Conservation (phyloP, 768 basidiomycete genomes). For the Butyriboletus loyo region DNA sequence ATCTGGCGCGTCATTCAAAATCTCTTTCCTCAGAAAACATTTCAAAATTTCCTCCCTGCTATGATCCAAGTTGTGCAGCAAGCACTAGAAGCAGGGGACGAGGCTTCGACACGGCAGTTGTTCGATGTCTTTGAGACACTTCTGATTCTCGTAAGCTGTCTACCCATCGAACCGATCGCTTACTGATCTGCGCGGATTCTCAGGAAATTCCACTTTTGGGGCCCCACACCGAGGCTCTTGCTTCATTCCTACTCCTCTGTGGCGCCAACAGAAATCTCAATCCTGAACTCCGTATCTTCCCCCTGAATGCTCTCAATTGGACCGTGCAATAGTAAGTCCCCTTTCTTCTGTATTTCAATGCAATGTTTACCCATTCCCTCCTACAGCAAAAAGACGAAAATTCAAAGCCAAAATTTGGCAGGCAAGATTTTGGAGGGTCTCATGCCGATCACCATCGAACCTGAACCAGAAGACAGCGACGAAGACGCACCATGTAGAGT, state of each 20-base stretch:
- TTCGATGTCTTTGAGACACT: conserved; percentile 97
- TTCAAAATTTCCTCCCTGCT: conserved; percentile 80
- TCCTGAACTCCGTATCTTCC: conserved; percentile 79
- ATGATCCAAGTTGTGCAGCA: conserved; percentile 91
- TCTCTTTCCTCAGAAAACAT: conserved; percentile 57
- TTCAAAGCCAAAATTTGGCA: conserved; percentile 83
- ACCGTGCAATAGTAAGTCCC: conserved; percentile 85
- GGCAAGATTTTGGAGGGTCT: conserved; percentile 84
- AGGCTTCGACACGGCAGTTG: conserved; percentile 77
- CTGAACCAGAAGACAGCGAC: conserved; percentile 89
- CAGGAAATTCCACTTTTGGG: conserved; percentile 94
- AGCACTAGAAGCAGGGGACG: conserved; percentile 74
- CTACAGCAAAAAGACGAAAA: conserved; percentile 90
- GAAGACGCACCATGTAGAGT: conserved; percentile 92
- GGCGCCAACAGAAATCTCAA: conserved; percentile 78
- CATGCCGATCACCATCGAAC: conserved; percentile 92
- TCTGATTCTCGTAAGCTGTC: conserved; percentile 71
- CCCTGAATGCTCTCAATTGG: conserved; percentile 93
- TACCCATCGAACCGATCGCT: neutral
- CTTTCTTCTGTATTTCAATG: neutral
- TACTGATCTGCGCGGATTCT: conserved; percentile 5
- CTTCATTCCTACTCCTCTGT: conserved; percentile 81
- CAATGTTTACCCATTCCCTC: conserved; percentile 1
- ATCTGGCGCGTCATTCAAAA: neutral
- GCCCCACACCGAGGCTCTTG: conserved; percentile 83